phyloP scores from a whole-genome alignment of 352 stramenopile species.

The Thalassiosira mediterranea region DNA sequence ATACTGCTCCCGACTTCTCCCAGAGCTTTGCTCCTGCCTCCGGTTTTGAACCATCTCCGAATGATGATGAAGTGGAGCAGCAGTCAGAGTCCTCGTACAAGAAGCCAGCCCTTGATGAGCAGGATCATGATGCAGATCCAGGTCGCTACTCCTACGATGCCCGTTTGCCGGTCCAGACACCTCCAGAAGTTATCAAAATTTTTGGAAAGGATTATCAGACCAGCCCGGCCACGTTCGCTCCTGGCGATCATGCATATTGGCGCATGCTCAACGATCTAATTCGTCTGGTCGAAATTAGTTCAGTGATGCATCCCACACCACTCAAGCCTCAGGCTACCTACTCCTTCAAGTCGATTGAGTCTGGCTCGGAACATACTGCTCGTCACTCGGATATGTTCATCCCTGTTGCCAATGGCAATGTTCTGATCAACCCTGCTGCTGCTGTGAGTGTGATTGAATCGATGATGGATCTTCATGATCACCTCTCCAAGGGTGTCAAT shows the following conservation, averaged over 20 bases:
- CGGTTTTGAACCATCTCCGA: too few species aligned
- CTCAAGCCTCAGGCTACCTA: neutral
- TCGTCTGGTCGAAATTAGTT: neutral
- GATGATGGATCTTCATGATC: neutral
- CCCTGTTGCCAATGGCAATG: neutral
- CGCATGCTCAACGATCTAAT: neutral
- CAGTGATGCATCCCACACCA: neutral
- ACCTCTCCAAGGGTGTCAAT: slow-evolving; percentile 4
- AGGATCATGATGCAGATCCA: too few species aligned
- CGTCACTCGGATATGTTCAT: neutral
- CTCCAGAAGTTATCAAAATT: too few species aligned
- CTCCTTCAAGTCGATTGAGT: neutral
- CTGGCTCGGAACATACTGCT: neutral
- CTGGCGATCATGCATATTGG: neutral
- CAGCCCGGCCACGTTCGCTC: neutral
- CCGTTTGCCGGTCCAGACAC: too few species aligned
- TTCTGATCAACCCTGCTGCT: neutral
- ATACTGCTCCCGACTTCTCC: too few species aligned
- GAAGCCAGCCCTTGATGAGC: too few species aligned
- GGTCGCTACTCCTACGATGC: too few species aligned
- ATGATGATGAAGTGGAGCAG: too few species aligned
- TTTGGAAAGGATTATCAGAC: neutral
- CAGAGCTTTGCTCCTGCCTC: too few species aligned
- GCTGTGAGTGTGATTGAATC: neutral
- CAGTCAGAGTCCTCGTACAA: too few species aligned